Evolutionary conservation across 352 stramenopile species (phyloP).

Genomic region (Phytophthora palmivora): DNA sequence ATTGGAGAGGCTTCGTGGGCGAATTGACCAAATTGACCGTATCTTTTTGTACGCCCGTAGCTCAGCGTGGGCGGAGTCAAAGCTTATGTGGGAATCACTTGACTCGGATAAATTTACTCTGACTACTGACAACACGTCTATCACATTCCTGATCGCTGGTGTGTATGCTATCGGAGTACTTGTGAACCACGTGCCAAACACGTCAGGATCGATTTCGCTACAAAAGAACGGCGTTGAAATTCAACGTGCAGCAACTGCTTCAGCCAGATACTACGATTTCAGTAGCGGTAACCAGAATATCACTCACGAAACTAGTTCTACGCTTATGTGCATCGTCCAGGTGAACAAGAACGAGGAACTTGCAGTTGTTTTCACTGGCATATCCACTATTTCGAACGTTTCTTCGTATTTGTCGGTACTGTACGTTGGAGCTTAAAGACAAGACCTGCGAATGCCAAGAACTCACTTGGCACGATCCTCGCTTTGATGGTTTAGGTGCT

Average conservation of each 20-base stretch:
- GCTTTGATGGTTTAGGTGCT: no score
- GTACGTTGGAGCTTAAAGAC: slow-evolving; percentile 3
- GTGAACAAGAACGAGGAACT: slow-evolving; percentile 3
- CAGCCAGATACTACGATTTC: background rate
- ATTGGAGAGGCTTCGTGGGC: background rate
- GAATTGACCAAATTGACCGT: background rate
- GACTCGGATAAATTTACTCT: slow-evolving; percentile 8
- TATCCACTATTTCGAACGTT: background rate
- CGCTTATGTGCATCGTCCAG: slow-evolving; percentile 8
- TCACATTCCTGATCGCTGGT: background rate
- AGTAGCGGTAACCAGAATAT: background rate
- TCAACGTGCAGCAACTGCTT: background rate
- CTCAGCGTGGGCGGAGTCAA: background rate
- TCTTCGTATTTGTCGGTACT: slow-evolving; percentile 18
- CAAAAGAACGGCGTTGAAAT: background rate
- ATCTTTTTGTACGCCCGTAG: slow-evolving; percentile 14
- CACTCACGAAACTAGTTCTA: background rate
- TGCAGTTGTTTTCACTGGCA: slow-evolving; percentile 1
- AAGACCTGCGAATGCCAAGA: background rate
- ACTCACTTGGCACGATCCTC: background rate
- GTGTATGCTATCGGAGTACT: slow-evolving; percentile 14
- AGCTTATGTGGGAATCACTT: slow-evolving; percentile 1
- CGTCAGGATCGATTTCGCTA: background rate
- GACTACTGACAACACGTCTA: background rate
- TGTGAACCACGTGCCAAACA: slow-evolving; percentile 15